These are phyloP conservation scores for Alternaria incomplexa DNA, from an alignment of 2,329 filamentous ascomycete genomes.

Conservation along the genomic window DNA sequence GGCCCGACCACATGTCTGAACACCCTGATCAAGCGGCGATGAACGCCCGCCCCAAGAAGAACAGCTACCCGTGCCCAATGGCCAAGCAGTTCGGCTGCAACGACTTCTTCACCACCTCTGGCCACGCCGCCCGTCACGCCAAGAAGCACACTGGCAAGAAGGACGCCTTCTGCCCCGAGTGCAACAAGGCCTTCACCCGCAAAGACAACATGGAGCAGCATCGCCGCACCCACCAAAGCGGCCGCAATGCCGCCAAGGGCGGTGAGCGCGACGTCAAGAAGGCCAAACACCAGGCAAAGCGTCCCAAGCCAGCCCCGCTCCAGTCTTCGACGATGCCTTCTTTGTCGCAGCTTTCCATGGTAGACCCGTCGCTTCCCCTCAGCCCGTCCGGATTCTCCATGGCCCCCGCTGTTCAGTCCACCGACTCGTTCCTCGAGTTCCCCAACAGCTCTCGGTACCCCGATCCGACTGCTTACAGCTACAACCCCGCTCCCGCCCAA, in stretches of 20 bases:
- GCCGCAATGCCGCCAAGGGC: constrained; percentile 49
- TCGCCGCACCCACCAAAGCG: constrained; percentile 72
- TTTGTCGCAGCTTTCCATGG: constrained; percentile 28
- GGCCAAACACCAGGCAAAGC: constrained; percentile 41
- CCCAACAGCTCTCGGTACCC: constrained; percentile 38
- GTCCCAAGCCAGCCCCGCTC: constrained; percentile 42
- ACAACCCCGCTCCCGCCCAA: constrained; percentile 24
- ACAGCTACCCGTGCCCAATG: constrained; percentile 76
- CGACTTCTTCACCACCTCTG: constrained; percentile 83
- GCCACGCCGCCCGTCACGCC: constrained; percentile 82
- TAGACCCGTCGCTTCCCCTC: constrained; percentile 38
- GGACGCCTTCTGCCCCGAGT: constrained; percentile 72
- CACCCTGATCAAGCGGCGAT: constrained; percentile 36
- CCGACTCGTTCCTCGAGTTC: constrained; percentile 32
- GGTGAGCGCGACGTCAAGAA: constrained; percentile 47
- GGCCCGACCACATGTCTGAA: constrained; percentile 17
- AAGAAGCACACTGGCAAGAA: constrained; percentile 86
- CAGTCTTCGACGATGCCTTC: constrained; percentile 29
- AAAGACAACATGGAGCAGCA: constrained; percentile 91
- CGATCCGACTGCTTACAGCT: constrained; percentile 36
- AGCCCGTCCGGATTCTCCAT: constrained; percentile 39
- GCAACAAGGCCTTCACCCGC: constrained; percentile 80
- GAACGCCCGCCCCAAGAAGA: constrained; percentile 60
- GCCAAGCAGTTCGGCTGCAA: constrained; percentile 73
- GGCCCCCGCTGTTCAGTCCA: constrained; percentile 36